Evolutionary conservation across 805 yeast species (phyloP), one percentile per base, ranked within the genome.

Genomic region (Komagataella ulmi): DNA sequence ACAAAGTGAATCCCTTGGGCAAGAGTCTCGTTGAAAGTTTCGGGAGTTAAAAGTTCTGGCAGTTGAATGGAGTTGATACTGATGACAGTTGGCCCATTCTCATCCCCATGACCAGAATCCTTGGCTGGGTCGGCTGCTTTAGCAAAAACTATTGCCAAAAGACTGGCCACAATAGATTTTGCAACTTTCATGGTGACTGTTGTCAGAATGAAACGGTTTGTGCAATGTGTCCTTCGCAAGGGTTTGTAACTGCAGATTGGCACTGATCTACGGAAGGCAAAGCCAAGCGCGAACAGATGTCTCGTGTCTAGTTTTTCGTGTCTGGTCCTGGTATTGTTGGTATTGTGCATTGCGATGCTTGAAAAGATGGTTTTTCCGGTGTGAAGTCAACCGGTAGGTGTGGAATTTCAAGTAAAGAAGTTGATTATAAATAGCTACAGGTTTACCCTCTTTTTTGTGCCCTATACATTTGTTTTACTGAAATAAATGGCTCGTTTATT

Each of bases 1-100:
- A 91, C 82, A 60, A 91, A 74, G 59, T 89, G 83, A 18, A 81
- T 67, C 2, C 84, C 84, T 7, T 72, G 66, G 17, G 70, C 61
- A n/a, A 79, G 61, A 44, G 69, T 67, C 10, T 63, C 54, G 51
- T 78, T 80, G 60, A 85, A 88, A 18, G 69, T 72, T 1, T 66
- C 73, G 3, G 62, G 56, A 0, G 74, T 78, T 48, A 88, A 63
- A 1, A 74, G 71, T 2, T 66, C 72, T 0, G 93, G 93, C 14
- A 77, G 50, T 7, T 48, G 46, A 2, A 30, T 51, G 40, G 56
- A 52, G 7, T 47, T 52, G 6, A 17, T 14, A 3, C 24, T 44
- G 21, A 44, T 46, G 47, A 10, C 45, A 17, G 5, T n/a, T 18
- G 53, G 40, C 24, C 40, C 49, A n/a, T 12, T 46, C 24, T 50